phyloP scores from a whole-genome alignment of 805 yeast genomes.

The Metschnikowia hibisci region DNA sequence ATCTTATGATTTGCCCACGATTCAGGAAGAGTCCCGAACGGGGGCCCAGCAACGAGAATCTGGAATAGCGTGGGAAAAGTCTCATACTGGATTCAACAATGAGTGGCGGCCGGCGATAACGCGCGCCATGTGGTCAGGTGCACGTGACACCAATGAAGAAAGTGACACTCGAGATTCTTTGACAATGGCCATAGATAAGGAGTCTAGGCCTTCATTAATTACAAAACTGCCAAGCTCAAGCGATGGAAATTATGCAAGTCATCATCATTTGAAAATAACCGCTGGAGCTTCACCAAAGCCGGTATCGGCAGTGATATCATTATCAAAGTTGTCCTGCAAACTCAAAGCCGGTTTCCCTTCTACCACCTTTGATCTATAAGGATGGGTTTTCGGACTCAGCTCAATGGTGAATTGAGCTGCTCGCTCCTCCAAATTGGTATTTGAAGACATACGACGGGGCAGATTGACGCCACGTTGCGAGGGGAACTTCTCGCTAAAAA shows the following conservation, averaged over 20 bases:
- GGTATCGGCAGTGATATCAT: constrained; percentile 13
- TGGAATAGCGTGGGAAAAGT: neutral
- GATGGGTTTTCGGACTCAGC: neutral
- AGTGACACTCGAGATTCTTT: no score
- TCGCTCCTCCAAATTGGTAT: neutral
- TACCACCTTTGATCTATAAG: neutral
- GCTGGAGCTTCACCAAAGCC: constrained; percentile 14
- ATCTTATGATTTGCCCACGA: no score
- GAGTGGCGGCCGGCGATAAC: no score
- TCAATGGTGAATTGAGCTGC: neutral
- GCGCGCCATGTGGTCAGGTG: no score
- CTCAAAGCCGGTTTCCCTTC: constrained; percentile 6
- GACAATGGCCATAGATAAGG: no score
- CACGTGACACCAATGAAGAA: no score
- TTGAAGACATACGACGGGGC: constrained; percentile 5
- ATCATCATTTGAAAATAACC: constrained; percentile 18
- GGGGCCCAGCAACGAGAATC: neutral
- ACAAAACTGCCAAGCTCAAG: no score
- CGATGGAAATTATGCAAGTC: no score
- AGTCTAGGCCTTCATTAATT: no score
- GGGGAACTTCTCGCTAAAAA: constrained; percentile 37
- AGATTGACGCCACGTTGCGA: constrained; percentile 24
- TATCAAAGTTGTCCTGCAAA: constrained; percentile 22
- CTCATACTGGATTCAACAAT: no score
- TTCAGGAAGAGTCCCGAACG: no score